These are phyloP conservation scores for Tetrahymena thermophila DNA, from an alignment of 73 alveolate species.

Conservation along the genomic window DNA sequence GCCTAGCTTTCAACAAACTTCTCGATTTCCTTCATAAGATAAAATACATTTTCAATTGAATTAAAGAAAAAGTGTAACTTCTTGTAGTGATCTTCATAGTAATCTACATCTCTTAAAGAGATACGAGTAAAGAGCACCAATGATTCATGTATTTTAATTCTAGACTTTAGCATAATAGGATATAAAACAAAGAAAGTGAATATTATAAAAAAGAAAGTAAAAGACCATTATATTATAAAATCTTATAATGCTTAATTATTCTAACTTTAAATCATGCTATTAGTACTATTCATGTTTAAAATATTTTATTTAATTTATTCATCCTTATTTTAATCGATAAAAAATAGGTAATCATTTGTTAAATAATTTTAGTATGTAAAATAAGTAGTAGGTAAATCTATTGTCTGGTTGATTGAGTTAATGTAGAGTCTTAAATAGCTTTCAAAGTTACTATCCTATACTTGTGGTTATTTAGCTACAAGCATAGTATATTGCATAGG, in stretches of 20 bases:
- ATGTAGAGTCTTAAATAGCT: not conserved
- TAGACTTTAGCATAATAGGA: slow-evolving; percentile 28
- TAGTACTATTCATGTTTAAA: not conserved
- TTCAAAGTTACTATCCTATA: not conserved
- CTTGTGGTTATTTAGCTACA: not conserved
- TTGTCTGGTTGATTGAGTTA: not conserved
- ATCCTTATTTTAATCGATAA: slow-evolving; percentile 9
- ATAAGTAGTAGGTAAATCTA: not conserved
- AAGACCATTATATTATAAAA: slow-evolving; percentile 10
- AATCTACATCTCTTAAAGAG: slow-evolving; percentile 18
- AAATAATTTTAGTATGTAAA: not conserved
- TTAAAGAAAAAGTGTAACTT: not conserved
- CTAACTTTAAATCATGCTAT: not conserved
- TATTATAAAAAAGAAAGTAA: slow-evolving; percentile 8
- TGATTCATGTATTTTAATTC: slow-evolving; percentile 16
- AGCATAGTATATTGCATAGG: not conserved
- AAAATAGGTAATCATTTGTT: slow-evolving; percentile 12
- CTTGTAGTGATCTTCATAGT: slow-evolving; percentile 12
- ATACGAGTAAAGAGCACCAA: slow-evolving; percentile 13
- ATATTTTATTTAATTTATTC: not conserved
- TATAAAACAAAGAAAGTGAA: not conserved
- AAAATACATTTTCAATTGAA: not conserved
- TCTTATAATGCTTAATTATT: not conserved
- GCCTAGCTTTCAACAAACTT: not conserved
- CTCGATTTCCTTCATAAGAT: not conserved